A percentile compares a stretch with the other conserved stretches of the same genome.
Evolutionary conservation across 495 filamentous ascomycete genomes (phyloP).

Genomic region (Penicillium canescens): DNA sequence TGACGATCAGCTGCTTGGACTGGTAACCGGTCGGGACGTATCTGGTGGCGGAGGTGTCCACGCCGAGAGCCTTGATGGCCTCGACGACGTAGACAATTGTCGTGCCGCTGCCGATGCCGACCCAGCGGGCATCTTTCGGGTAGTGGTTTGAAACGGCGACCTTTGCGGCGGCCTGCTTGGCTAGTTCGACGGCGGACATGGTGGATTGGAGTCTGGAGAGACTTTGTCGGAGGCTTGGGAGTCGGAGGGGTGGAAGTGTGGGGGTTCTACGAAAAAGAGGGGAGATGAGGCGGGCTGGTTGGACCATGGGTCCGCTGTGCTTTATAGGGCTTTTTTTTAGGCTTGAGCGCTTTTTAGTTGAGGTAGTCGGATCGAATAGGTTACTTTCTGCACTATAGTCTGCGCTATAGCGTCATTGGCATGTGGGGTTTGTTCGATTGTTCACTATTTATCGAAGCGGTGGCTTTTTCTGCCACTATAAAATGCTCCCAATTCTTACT

Average conservation of each 20-base stretch:
- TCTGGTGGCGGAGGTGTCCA: slow-evolving; percentile 59
- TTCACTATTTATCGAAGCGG: too few species aligned
- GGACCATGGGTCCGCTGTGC: slow-evolving; percentile 8
- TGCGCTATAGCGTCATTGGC: too few species aligned
- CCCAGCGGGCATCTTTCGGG: slow-evolving; percentile 63
- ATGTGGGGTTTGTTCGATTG: too few species aligned
- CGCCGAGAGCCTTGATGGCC: slow-evolving; percentile 74
- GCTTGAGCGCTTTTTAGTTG: too few species aligned
- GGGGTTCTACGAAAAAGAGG: slow-evolving; percentile 8
- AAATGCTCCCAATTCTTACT: too few species aligned
- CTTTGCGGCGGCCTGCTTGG: slow-evolving; percentile 82
- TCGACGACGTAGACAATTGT: slow-evolving; percentile 96
- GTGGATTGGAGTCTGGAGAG: slow-evolving; percentile 29
- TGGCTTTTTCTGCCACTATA: too few species aligned
- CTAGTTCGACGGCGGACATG: slow-evolving; percentile 58
- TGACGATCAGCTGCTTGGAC: slow-evolving; percentile 76
- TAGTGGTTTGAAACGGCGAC: slow-evolving; percentile 87
- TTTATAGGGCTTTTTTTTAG: too few species aligned
- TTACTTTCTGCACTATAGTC: too few species aligned
- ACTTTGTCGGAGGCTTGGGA: background rate
- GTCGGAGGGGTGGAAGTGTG: slow-evolving; percentile 3
- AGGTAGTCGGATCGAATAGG: too few species aligned
- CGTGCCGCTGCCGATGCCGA: slow-evolving; percentile 92
- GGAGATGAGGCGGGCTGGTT: slow-evolving; percentile 14
- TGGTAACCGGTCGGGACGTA: slow-evolving; percentile 95